Evolutionary conservation across 169 alveolate species (phyloP).

Genomic region (Blepharisma undulans): DNA sequence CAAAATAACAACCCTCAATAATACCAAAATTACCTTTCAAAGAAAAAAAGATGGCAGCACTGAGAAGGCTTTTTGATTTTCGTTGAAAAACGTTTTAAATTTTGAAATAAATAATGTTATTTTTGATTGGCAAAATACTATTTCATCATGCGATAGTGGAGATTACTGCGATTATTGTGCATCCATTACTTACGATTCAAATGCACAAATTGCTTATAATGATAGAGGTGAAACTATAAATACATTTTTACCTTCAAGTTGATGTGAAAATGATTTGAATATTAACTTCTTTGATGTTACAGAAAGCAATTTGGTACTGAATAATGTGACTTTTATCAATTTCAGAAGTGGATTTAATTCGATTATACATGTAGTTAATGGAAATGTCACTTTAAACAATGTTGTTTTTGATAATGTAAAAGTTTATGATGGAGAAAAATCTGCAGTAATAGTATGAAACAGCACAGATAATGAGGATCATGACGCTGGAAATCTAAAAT

Average conservation of each 20-base stretch:
- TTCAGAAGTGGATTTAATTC: background rate
- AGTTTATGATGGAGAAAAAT: background rate
- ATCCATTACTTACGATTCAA: too few species aligned
- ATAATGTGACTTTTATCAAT: background rate
- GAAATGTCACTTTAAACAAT: background rate
- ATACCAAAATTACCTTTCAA: background rate
- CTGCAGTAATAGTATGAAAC: background rate
- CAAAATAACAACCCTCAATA: background rate
- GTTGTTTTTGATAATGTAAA: background rate
- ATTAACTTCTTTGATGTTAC: background rate
- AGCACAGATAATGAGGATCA: background rate
- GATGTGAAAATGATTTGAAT: background rate
- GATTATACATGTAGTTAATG: background rate
- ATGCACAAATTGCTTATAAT: too few species aligned
- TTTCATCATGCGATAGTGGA: background rate
- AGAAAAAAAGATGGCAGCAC: too few species aligned
- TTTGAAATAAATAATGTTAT: background rate
- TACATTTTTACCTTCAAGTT: background rate
- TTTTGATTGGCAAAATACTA: background rate
- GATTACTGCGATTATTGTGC: background rate
- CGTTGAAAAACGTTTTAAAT: too few species aligned
- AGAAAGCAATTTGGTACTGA: background rate
- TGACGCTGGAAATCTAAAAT: background rate
- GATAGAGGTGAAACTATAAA: background rate
- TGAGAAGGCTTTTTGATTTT: background rate